These are phyloP conservation scores for Irpex lacteus DNA, from an alignment of 1,284 basidiomycete genomes.

Conservation along the genomic window DNA sequence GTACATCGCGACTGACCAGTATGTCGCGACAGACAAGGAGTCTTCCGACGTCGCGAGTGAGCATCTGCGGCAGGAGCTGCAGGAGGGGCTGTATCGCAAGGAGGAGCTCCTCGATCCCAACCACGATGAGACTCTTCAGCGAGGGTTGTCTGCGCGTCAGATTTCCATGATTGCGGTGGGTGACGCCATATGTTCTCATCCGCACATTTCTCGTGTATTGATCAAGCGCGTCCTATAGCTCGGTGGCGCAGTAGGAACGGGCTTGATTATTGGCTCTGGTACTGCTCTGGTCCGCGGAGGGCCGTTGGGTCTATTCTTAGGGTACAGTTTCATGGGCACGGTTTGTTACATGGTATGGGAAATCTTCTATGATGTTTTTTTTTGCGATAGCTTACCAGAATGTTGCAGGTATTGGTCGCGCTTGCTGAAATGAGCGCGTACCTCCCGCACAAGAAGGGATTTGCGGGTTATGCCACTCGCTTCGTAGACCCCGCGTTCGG, in stretches of 20 bases:
- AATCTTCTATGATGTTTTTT: conserved; percentile 15
- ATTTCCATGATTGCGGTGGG: conserved; percentile 70
- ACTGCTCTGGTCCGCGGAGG: conserved; percentile 54
- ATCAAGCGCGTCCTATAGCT: conserved; percentile 32
- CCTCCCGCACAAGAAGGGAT: conserved; percentile 39
- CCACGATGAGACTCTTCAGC: conserved; percentile 47
- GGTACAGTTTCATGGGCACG: conserved; percentile 52
- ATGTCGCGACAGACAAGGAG: not conserved
- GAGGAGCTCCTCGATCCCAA: conserved; percentile 41
- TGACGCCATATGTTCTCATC: conserved; percentile 2
- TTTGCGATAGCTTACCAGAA: conserved; percentile 6
- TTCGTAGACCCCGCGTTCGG: conserved; percentile 49
- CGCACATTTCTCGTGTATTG: not conserved
- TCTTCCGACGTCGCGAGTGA: not conserved
- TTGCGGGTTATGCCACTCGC: conserved; percentile 45
- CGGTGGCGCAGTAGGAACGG: conserved; percentile 66
- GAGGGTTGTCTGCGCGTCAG: conserved; percentile 62
- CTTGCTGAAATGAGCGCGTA: conserved; percentile 38
- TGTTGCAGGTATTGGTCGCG: conserved; percentile 33
- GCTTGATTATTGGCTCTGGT: conserved; percentile 73
- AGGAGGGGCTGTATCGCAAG: conserved; percentile 26
- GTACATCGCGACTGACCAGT: not conserved
- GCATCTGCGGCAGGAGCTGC: not conserved
- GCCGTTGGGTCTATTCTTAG: conserved; percentile 49
- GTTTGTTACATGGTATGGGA: conserved; percentile 46